A percentile compares a stretch with the other conserved stretches of the same genome.
These are phyloP conservation scores for Aspergillus udagawae DNA, from an alignment of 2,329 filamentous ascomycete genomes.

Conservation along the genomic window DNA sequence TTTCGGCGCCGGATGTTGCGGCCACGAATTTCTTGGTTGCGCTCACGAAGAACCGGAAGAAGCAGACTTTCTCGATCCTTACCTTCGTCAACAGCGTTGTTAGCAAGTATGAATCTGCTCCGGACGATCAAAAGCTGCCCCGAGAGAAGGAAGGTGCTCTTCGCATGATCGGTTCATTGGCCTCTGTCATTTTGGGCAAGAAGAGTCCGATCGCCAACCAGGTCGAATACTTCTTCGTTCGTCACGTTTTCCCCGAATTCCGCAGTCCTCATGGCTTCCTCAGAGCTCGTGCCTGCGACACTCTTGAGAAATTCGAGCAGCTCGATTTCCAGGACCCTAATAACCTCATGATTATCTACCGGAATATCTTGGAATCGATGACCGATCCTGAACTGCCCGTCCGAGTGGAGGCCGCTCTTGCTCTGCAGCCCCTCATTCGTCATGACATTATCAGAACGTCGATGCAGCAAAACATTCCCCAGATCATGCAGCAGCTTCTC, in stretches of 20 bases:
- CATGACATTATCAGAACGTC: slow-evolving; percentile 90
- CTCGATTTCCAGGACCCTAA: slow-evolving; percentile 95
- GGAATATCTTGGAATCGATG: slow-evolving; percentile 96
- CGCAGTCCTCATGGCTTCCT: slow-evolving; percentile 87
- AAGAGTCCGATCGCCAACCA: slow-evolving; percentile 97
- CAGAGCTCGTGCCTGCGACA: slow-evolving; percentile 91
- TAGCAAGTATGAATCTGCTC: slow-evolving; percentile 80
- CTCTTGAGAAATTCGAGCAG: slow-evolving; percentile 95
- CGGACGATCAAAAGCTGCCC: slow-evolving; percentile 87
- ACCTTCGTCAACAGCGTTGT: slow-evolving; percentile 94
- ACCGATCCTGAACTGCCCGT: slow-evolving; percentile 90
- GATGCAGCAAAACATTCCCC: slow-evolving; percentile 97
- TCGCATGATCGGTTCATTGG: slow-evolving; percentile 93
- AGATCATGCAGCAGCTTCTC: slow-evolving; percentile 97
- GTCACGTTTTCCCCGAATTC: slow-evolving; percentile 98
- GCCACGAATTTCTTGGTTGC: slow-evolving; percentile 96
- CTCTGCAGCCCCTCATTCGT: slow-evolving; percentile 89
- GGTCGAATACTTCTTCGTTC: slow-evolving; percentile 97
- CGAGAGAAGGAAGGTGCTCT: slow-evolving; percentile 94
- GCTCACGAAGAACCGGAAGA: slow-evolving; percentile 87
- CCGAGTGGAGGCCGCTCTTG: slow-evolving; percentile 87
- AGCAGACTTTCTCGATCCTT: slow-evolving; percentile 92
- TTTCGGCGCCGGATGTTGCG: slow-evolving; percentile 89
- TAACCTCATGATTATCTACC: slow-evolving; percentile 94
- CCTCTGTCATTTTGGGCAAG: slow-evolving; percentile 91